Percentiles rank a stretch among this genome's conserved stretches.
phyloP scores from a whole-genome alignment of 1,284 basidiomycete genomes.

The Lentinula novae-zelandiae region DNA sequence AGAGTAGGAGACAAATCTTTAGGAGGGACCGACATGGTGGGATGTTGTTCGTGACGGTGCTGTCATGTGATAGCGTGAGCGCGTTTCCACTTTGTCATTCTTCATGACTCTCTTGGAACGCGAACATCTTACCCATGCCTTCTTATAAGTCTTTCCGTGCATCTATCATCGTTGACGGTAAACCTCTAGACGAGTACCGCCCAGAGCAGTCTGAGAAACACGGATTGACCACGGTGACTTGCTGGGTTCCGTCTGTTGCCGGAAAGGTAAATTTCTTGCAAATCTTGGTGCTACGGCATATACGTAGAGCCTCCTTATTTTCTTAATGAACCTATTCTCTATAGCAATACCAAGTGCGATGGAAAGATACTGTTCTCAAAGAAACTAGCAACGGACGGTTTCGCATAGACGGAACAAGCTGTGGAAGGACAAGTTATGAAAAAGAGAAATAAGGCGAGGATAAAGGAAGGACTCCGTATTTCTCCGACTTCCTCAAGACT shows the following conservation, averaged over 20 bases:
- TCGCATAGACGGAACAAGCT: constrained; percentile 2
- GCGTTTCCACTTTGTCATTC: background rate
- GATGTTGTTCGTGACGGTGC: background rate
- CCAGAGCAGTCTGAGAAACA: background rate
- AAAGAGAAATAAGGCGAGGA: background rate
- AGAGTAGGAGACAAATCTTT: background rate
- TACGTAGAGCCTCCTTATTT: background rate
- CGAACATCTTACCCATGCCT: background rate
- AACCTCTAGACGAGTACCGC: constrained; percentile 1
- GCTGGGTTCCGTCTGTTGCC: constrained; percentile 8
- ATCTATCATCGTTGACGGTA: background rate
- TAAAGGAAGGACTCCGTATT: background rate
- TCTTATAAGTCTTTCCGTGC: background rate
- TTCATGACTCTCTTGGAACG: too few species aligned
- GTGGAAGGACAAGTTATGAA: background rate
- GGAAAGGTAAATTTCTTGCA: background rate
- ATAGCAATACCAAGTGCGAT: constrained; percentile 7
- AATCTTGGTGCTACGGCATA: background rate
- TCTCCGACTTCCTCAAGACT: background rate
- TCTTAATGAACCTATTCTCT: background rate
- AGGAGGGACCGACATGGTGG: background rate
- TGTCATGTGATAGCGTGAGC: background rate
- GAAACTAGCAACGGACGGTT: constrained; percentile 1
- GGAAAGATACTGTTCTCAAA: constrained; percentile 1
- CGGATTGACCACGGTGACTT: background rate